Conservation (phyloP, 2,329 filamentous ascomycete species). For the Aspergillus phoenicis region DNA sequence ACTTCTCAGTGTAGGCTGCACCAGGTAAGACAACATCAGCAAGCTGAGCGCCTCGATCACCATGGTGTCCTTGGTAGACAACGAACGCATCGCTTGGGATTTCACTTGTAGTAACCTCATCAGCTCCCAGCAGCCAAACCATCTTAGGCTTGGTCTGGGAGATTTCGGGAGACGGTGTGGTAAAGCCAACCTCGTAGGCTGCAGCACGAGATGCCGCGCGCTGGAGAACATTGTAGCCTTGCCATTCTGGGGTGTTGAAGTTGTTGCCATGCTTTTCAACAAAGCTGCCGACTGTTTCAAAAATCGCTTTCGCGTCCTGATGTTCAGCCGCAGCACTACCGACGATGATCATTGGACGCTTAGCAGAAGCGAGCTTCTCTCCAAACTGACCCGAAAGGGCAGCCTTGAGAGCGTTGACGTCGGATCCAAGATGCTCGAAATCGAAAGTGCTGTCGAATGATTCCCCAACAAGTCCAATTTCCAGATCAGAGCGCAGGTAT, state of each 20-base stretch:
- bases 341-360: conserved; percentile 95
- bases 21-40: conserved; percentile 93
- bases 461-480: conserved; percentile 89
- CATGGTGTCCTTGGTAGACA: conserved; percentile 97
- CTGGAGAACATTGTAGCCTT: conserved; percentile 96
- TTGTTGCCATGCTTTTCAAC: conserved; percentile 89
- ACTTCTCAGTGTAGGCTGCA: conserved; percentile 96
- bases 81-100: conserved; percentile 96
- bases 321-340: conserved; percentile 92
- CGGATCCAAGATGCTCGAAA: conserved; percentile 83
- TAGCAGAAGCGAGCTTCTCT: conserved; percentile 83
- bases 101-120: conserved; percentile 81
- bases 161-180: conserved; percentile 77
- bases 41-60: conserved; percentile 87
- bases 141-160: conserved; percentile 89
- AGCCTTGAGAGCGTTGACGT: conserved; percentile 78
- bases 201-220: conserved; percentile 87
- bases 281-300: conserved; percentile 85
- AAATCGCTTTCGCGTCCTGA: conserved; percentile 86
- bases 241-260: conserved; percentile 90
- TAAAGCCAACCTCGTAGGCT: conserved; percentile 95
- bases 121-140: conserved; percentile 92
- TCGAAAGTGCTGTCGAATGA: conserved; percentile 93
- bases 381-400: conserved; percentile 85
- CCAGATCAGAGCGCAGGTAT: conserved; percentile 91